phyloP scores from a whole-genome alignment of 2,329 filamentous ascomycete genomes.

The Xylariaceae sp. region DNA sequence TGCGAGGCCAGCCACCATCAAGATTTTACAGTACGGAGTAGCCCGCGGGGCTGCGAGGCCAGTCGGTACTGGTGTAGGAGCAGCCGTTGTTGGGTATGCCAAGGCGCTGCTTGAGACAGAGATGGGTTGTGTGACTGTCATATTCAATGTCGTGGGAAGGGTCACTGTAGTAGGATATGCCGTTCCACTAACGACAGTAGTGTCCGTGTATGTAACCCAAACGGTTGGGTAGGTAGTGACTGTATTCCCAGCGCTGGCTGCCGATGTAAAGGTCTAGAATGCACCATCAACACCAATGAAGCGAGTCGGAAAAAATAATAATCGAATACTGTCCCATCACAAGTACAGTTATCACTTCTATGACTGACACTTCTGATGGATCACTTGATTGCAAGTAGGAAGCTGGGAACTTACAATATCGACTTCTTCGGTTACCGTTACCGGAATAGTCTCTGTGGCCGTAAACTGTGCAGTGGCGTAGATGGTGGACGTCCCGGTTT shows the following conservation, averaged over 20 bases:
- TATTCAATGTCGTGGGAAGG: slow-evolving; percentile 19
- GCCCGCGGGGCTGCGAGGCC: slow-evolving; percentile 13
- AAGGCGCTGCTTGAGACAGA: not conserved
- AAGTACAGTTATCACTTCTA: no score
- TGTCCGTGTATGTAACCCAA: slow-evolving; percentile 31
- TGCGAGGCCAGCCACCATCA: slow-evolving; percentile 29
- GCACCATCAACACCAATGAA: no score
- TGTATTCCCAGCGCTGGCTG: slow-evolving; percentile 31
- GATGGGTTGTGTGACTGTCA: slow-evolving; percentile 1
- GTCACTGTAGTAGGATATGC: slow-evolving; percentile 22
- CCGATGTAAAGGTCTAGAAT: slow-evolving; percentile 37
- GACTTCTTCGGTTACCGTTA: slow-evolving; percentile 39
- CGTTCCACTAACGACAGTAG: slow-evolving; percentile 34
- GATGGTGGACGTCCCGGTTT: slow-evolving; percentile 42
- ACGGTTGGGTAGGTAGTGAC: slow-evolving; percentile 35
- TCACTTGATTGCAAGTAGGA: no score
- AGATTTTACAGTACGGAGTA: slow-evolving; percentile 17
- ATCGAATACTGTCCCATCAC: no score
- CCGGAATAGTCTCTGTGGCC: slow-evolving; percentile 40
- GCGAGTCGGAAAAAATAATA: no score
- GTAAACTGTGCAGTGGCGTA: slow-evolving; percentile 36
- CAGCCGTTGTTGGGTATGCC: not conserved
- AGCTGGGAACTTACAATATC: slow-evolving; percentile 22
- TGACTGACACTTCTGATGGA: no score
- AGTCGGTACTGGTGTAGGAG: slow-evolving; percentile 5